Evolutionary conservation across 441 rosid species (phyloP), one percentile per base, ranked within the genome.

Genomic region (Euphorbia celastroides): DNA sequence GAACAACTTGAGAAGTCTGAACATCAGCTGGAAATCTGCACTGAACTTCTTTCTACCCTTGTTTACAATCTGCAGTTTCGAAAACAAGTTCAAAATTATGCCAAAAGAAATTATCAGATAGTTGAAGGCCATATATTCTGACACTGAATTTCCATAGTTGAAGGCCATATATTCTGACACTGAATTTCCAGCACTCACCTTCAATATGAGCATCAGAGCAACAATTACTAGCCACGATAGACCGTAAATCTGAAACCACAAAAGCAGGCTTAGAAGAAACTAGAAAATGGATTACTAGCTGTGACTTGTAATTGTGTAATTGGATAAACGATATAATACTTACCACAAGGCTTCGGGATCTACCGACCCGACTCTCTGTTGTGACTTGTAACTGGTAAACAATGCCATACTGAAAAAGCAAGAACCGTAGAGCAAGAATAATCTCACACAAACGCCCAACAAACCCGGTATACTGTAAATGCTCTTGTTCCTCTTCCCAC

Each of bases 401-500:
- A 48, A 87, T 85, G 3, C 98, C 98, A 60, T 93, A 93, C 74
- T 93, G 98, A 80, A 86, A 93, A 55, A 90, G 2, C 66, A 88
- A 76, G 78, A 80, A 93, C 27, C 96, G 93, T 7, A 90, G 59
- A 11, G 96, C 74, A 65, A 93, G 95, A 62, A 90, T 56, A 25
- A 93, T 79, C 59, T 90, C 98, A 85, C 89, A 84, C 50, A 90
- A 68, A 54, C 88, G 80, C 17, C 96, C 98, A 7, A 79, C 69
- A 31, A 79, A 60, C 0, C 97, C 97, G 2, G 96, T 82, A 84
- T 88, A 72, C 70, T 77, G 86, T 36, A 93, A 77, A 73, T 90
- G 98, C 72, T 90, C 97, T 69, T 90, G 94, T 67, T 93, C 97
- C 73, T 90, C 97, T 6, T 90, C 94, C 97, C 98, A 93, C 97